A percentile compares a stretch with the other conserved stretches of the same genome.
These are phyloP conservation scores for Otatea glauca DNA, from an alignment of 176 grass and related monocot genomes.

Conservation along the genomic window DNA sequence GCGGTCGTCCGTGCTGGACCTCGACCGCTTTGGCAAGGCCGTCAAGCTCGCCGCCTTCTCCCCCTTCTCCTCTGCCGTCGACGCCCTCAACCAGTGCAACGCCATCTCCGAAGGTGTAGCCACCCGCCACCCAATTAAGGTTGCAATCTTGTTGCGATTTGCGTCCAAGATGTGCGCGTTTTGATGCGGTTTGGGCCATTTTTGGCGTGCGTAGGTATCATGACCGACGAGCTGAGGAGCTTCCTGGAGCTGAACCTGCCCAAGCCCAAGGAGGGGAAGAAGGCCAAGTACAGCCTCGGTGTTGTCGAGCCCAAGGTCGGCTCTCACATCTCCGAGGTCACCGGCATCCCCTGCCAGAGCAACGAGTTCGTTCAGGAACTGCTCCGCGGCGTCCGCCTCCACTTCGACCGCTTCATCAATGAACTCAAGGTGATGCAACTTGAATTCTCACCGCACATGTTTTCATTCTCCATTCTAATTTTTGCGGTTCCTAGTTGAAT, in stretches of 20 bases:
- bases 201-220: constrained; percentile 53
- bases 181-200: neutral
- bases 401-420: constrained; percentile 80
- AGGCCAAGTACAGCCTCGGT: constrained; percentile 83
- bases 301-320: constrained; percentile 88
- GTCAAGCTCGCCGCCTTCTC: constrained; percentile 85
- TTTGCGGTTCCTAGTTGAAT: neutral
- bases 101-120: constrained; percentile 73
- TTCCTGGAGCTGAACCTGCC: constrained; percentile 85
- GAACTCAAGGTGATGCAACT: constrained; percentile 68
- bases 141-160: neutral
- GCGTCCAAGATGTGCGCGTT: neutral
- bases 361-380: constrained; percentile 87
- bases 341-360: constrained; percentile 75
- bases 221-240: constrained; percentile 89
- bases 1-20: constrained; percentile 68
- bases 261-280: constrained; percentile 83
- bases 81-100: constrained; percentile 90
- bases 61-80: constrained; percentile 78
- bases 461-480: neutral
- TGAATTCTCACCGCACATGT: too few species aligned
- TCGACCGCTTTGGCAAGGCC: constrained; percentile 83
- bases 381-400: constrained; percentile 71
- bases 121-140: neutral
- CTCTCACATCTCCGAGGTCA: constrained; percentile 81